Evolutionary conservation across 2,329 filamentous ascomycete genomes (phyloP).

Genomic region (Sporothrix mexicana): DNA sequence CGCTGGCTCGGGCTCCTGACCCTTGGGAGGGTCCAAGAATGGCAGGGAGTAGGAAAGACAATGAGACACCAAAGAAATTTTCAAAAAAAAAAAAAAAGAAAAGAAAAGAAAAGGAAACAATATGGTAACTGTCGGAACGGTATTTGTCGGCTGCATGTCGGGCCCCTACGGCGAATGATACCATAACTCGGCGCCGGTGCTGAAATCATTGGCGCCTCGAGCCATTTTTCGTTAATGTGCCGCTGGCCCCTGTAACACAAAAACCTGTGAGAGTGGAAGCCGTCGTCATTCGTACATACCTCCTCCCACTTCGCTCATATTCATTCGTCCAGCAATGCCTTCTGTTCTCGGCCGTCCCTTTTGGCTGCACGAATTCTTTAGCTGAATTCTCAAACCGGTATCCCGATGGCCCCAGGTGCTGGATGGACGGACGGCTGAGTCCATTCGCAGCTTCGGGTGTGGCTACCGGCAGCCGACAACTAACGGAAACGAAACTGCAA

Average conservation of each 20-base stretch:
- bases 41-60: not conserved
- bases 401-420: not conserved
- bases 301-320: no score
- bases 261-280: not conserved
- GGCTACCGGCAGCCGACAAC: conserved; percentile 2
- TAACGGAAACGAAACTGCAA: not conserved
- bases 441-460: conserved; percentile 5
- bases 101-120: not conserved
- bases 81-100: no score
- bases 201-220: not conserved
- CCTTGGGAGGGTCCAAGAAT: not conserved
- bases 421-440: not conserved
- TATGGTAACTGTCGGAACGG: not conserved
- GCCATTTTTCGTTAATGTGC: not conserved
- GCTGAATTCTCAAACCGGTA: not conserved
- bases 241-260: not conserved
- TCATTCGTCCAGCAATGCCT: no score
- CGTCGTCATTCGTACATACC: no score
- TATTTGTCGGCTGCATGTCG: not conserved
- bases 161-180: not conserved
- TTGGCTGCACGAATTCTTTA: not conserved
- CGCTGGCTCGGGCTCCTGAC: not conserved
- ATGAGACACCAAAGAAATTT: not conserved
- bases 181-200: not conserved
- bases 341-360: no score